Evolutionary conservation across 2,329 filamentous ascomycete species (phyloP).

Genomic region (Rachicladosporium sp.): DNA sequence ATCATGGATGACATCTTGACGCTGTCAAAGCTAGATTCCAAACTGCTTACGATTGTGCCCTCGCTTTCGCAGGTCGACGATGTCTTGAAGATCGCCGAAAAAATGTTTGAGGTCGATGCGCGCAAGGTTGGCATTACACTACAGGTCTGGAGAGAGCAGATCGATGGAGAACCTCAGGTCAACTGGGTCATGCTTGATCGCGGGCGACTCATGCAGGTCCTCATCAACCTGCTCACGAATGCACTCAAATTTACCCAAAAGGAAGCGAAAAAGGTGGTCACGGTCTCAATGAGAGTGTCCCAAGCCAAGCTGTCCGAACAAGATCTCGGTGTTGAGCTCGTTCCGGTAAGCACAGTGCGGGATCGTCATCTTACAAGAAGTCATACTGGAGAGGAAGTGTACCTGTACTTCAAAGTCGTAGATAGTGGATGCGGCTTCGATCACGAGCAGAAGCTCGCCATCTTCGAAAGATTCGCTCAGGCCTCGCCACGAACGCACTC

Average conservation of each 20-base stretch:
- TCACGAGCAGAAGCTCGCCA: constrained; percentile 26
- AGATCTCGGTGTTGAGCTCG: constrained; percentile 7
- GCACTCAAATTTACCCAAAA: constrained; percentile 18
- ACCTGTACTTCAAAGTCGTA: constrained; percentile 33
- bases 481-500: constrained; percentile 21
- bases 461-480: constrained; percentile 32
- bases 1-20: constrained; percentile 38
- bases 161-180: constrained; percentile 6
- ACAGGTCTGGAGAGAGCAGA: constrained; percentile 3
- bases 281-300: constrained; percentile 15
- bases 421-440: constrained; percentile 32
- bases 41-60: constrained; percentile 24
- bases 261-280: constrained; percentile 13
- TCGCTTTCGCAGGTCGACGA: constrained; percentile 8
- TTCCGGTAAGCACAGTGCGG: constrained; percentile 31
- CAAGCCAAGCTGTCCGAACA: background rate
- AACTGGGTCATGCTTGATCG: constrained; percentile 17
- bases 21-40: constrained; percentile 33
- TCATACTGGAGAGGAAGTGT: constrained; percentile 27
- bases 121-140: constrained; percentile 16
- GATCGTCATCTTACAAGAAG: constrained; percentile 33
- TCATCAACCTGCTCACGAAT: constrained; percentile 19
- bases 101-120: constrained; percentile 23
- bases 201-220: constrained; percentile 14
- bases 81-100: constrained; percentile 16